phyloP scores from a whole-genome alignment of 139 green algal species.

The Diplosphaera chodatii region DNA sequence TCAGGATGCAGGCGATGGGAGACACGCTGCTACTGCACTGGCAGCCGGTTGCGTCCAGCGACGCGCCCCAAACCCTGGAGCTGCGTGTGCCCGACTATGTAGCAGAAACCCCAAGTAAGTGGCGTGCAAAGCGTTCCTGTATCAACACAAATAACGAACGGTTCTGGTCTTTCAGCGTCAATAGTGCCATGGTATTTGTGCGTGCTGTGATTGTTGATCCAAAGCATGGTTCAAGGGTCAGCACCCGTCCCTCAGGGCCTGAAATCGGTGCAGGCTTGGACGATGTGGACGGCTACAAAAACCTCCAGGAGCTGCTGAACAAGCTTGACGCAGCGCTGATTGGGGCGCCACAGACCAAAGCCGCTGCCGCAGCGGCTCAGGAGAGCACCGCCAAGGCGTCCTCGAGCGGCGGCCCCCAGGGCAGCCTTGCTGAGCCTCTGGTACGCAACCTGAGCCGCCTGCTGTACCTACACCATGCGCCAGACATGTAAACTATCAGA shows the following conservation, averaged over 20 bases:
- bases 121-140: no score
- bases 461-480: no score
- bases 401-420: no score
- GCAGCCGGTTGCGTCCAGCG: neutral
- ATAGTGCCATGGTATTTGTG: no score
- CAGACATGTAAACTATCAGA: no score
- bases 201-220: no score
- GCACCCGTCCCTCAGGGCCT: no score
- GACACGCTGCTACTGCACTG: constrained; percentile 32
- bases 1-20: constrained; percentile 21
- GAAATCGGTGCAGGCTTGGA: constrained; percentile 9
- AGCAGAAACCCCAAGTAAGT: constrained; percentile 4
- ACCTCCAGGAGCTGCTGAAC: constrained; percentile 18
- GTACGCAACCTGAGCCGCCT: no score
- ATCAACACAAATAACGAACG: no score
- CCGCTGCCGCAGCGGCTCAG: neutral
- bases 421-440: neutral
- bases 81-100: constrained; percentile 20
- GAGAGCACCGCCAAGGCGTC: no score
- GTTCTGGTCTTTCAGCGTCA: no score
- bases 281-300: constrained; percentile 18
- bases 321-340: constrained; percentile 7
- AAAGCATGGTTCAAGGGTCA: no score
- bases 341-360: neutral
- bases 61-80: constrained; percentile 15